Evolutionary conservation across 78 protist species (phyloP).

Genomic region (Dictyostelium capitatum): DNA sequence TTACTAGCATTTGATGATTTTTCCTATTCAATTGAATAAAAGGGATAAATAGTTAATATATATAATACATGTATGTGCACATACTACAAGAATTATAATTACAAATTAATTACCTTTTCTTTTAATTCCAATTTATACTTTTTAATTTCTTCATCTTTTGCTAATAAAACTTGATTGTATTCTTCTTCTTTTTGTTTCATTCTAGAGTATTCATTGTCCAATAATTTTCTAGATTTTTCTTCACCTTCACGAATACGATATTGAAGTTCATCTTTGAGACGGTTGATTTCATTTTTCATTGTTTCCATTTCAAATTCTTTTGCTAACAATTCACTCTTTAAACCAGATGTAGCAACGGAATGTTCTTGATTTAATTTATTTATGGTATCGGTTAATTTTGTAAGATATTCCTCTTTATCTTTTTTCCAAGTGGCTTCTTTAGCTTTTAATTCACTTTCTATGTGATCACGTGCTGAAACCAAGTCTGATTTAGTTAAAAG

Average conservation of each 20-base stretch:
- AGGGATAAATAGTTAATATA: too few relatives aligned
- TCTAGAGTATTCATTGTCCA: constrained; percentile 47
- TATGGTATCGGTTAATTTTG: constrained; percentile 23
- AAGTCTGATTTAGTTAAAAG: constrained; percentile 9
- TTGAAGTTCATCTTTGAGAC: constrained; percentile 33
- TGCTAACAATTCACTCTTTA: neutral
- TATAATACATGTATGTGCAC: neutral
- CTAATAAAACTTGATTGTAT: neutral
- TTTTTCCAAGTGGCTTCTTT: constrained; percentile 30
- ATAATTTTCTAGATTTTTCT: constrained; percentile 38
- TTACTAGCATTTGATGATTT: neutral
- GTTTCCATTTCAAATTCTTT: constrained; percentile 13
- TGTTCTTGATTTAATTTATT: constrained; percentile 41
- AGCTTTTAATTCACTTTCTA: constrained; percentile 20
- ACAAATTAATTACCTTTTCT: constrained; percentile 68
- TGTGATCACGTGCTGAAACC: neutral
- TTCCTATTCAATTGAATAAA: constrained; percentile 33
- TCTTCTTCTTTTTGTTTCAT: constrained; percentile 57
- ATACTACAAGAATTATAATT: neutral
- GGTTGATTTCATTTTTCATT: constrained; percentile 25
- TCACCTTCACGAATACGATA: constrained; percentile 36
- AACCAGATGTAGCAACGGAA: neutral
- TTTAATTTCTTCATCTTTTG: constrained; percentile 67
- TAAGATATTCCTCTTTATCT: neutral
- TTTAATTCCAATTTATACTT: constrained; percentile 24